These are phyloP conservation scores for Bipolaris gigantea DNA, from an alignment of 2,329 filamentous ascomycete species.

Conservation along the genomic window DNA sequence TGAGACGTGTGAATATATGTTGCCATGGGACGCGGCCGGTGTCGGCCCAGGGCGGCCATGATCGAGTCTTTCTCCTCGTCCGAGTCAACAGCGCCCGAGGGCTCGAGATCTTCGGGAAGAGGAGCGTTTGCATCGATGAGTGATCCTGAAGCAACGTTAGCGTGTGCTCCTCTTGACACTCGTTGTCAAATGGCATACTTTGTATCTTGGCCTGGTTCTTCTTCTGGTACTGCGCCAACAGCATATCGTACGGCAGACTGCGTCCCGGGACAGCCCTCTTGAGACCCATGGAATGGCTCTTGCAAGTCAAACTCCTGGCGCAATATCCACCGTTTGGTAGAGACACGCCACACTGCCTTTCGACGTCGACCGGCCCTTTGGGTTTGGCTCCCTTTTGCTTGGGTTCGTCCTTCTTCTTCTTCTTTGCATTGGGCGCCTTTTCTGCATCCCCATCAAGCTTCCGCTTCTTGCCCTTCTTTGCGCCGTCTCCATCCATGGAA, in stretches of 20 bases:
- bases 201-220: slow-evolving; percentile 99
- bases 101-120: slow-evolving; percentile 79
- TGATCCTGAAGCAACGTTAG: slow-evolving; percentile 63
- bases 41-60: slow-evolving; percentile 74
- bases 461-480: slow-evolving; percentile 52
- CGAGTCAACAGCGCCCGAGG: slow-evolving; percentile 74
- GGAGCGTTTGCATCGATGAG: slow-evolving; percentile 93
- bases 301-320: slow-evolving; percentile 87
- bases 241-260: slow-evolving; percentile 88
- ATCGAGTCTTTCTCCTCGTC: slow-evolving; percentile 92
- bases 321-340: slow-evolving; percentile 84
- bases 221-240: slow-evolving; percentile 72
- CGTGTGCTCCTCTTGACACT: neutral
- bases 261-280: slow-evolving; percentile 86
- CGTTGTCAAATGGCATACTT: slow-evolving; percentile 61
- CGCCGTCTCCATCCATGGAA: slow-evolving; percentile 41
- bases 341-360: slow-evolving; percentile 87
- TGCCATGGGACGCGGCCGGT: slow-evolving; percentile 76
- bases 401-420: slow-evolving; percentile 93
- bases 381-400: slow-evolving; percentile 82
- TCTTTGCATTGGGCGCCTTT: slow-evolving; percentile 75
- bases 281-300: slow-evolving; percentile 92
- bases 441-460: slow-evolving; percentile 63
- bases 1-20: slow-evolving; percentile 61
- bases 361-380: slow-evolving; percentile 91